Conservation (phyloP, 2,329 filamentous ascomycete species). For the Didymosphaeria variabile region DNA sequence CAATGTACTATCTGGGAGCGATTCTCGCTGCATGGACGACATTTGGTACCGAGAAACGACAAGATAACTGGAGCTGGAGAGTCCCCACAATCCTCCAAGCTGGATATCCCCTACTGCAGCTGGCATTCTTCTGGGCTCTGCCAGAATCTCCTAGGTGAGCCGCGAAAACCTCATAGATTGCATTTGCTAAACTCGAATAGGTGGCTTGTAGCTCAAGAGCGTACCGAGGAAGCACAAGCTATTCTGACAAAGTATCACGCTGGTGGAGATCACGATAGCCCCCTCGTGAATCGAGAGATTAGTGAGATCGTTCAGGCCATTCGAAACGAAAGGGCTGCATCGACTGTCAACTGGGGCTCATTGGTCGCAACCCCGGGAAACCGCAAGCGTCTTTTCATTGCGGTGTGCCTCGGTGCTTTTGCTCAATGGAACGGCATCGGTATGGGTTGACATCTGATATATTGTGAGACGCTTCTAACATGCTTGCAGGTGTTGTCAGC, state of each 20-base stretch:
- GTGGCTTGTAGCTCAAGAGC: conserved; percentile 64
- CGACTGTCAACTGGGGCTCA: conserved; percentile 1
- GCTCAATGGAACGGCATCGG: conserved; percentile 50
- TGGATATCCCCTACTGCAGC: conserved; percentile 53
- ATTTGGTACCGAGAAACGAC: conserved; percentile 54
- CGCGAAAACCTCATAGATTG: conserved; percentile 40
- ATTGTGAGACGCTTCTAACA: neutral
- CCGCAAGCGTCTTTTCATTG: conserved; percentile 44
- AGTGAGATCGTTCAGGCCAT: conserved; percentile 17
- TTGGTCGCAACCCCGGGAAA: conserved; percentile 13
- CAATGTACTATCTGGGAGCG: conserved; percentile 41
- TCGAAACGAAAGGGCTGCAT: conserved; percentile 1
- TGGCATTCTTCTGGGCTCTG: conserved; percentile 46
- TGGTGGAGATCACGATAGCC: conserved; percentile 45
- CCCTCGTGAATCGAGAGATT: conserved; percentile 18
- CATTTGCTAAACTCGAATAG: conserved; percentile 54
- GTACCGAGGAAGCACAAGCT: conserved; percentile 61
- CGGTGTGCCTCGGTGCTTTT: conserved; percentile 44
- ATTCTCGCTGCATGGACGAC: conserved; percentile 59
- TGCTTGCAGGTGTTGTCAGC: conserved; percentile 35
- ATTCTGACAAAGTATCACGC: conserved; percentile 65
- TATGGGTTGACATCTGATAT: neutral
- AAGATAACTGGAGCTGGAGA: conserved; percentile 55
- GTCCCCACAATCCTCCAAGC: conserved; percentile 62
- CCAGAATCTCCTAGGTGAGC: conserved; percentile 68